A percentile compares a stretch with the other conserved stretches of the same genome.
phyloP scores from a whole-genome alignment of 2,329 filamentous ascomycete species.

The Endoconidiophora polonica region DNA sequence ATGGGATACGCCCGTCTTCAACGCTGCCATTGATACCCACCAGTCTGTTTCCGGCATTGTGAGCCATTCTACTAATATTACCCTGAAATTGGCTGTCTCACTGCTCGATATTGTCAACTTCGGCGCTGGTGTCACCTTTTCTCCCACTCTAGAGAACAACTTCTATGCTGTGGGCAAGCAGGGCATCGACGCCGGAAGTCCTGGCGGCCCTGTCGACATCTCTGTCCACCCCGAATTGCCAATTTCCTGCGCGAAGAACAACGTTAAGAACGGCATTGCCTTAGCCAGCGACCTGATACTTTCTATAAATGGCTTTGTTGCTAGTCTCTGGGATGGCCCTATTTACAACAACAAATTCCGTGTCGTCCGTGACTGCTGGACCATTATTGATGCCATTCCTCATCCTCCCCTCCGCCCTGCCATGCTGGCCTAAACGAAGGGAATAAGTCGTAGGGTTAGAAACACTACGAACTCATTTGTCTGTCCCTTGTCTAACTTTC shows the following conservation, averaged over 20 bases:
- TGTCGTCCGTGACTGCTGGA: neutral
- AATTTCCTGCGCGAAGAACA: neutral
- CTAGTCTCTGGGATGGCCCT: neutral
- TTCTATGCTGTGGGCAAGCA: neutral
- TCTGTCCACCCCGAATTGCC: constrained; percentile 1
- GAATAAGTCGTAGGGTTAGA: neutral
- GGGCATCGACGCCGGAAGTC: constrained; percentile 1
- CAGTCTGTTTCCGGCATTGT: constrained; percentile 19
- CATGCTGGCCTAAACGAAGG: neutral
- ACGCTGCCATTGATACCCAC: constrained; percentile 20
- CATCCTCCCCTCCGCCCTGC: neutral
- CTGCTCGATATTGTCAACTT: constrained; percentile 13
- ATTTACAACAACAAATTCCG: neutral
- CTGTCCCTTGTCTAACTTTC: too few relatives aligned
- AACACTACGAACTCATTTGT: neutral
- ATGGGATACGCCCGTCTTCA: constrained; percentile 22
- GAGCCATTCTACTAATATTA: constrained; percentile 16
- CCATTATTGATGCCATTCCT: neutral
- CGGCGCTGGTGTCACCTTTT: neutral
- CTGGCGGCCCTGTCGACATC: neutral
- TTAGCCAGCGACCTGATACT: neutral
- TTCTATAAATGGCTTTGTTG: neutral
- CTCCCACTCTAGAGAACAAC: constrained; percentile 1
- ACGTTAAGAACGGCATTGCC: constrained; percentile 2
- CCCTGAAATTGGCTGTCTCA: constrained; percentile 24